These are phyloP conservation scores for Rhodomyrtus tomentosa DNA, from an alignment of 345 rosid species.

Conservation along the genomic window DNA sequence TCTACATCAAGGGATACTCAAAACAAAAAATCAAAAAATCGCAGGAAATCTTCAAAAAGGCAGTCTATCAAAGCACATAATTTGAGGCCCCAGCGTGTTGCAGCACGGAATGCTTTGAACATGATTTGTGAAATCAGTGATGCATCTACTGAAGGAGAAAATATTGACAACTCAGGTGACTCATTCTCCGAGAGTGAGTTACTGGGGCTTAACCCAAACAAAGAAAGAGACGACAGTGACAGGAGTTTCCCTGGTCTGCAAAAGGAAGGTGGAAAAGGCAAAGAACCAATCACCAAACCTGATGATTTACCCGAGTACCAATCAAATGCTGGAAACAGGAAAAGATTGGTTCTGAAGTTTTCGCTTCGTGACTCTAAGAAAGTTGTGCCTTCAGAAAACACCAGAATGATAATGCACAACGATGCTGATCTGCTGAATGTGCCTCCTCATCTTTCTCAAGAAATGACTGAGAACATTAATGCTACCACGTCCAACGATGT, in stretches of 20 bases:
- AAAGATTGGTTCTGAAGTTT: conserved; percentile 66
- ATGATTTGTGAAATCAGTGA: conserved; percentile 79
- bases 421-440: conserved; percentile 22
- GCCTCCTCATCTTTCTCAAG: conserved; percentile 23
- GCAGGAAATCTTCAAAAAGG: conserved; percentile 40
- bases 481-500: conserved; percentile 16
- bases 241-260: conserved; percentile 21
- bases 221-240: conserved; percentile 26
- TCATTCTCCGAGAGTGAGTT: conserved; percentile 52
- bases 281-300: conserved; percentile 18
- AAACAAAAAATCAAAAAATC: conserved; percentile 38
- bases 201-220: conserved; percentile 13
- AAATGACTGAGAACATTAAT: conserved; percentile 14
- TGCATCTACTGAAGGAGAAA: conserved; percentile 60
- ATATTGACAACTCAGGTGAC: conserved; percentile 40
- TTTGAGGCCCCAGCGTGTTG: conserved; percentile 84
- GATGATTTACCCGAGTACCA: conserved; percentile 31
- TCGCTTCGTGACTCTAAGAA: conserved; percentile 52
- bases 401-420: conserved; percentile 11
- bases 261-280: conserved; percentile 18
- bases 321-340: conserved; percentile 40
- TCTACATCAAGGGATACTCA: conserved; percentile 30
- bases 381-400: conserved; percentile 24
- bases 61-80: conserved; percentile 50
- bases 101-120: conserved; percentile 83